Evolutionary conservation across 2,329 filamentous ascomycete species (phyloP), one percentile per base, ranked within the genome.

Genomic region (Calonectria naviculata): DNA sequence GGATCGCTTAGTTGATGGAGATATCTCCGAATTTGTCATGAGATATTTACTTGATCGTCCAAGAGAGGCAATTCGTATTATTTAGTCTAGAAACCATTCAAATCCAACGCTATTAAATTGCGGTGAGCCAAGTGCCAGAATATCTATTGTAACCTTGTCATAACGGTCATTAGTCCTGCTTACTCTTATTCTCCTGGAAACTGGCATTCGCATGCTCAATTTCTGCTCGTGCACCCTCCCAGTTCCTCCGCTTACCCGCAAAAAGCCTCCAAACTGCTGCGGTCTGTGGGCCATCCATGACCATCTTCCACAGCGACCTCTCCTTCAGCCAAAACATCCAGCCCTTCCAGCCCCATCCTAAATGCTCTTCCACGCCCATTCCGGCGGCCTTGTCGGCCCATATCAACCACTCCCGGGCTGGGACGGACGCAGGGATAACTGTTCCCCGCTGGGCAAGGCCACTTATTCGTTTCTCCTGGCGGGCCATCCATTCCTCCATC

Each of bases 311-410:
- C 46, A 86, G 75, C 62, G 74, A 74, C 17, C 80, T 80, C 58
- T 86, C 82, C 29, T 72, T 74, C 74, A 81, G 78, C 83, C 84
- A 85, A 65, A 86, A 84, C 68, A 74, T 65, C 84, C 84, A 85
- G 0, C 80, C 82, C 58, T 77, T 78, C 80, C 78, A 81, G 1
- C 81, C 82, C 80, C 82, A 85, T 8, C 83, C 83, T 42, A 86
- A 73, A 31, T 83, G 78, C 60, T 85, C 81, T 13, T 77, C 75
- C 58, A 85, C 79, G 5, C 84, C 82, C 24, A 83, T 85, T 0
- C 85, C 85, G 1, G 85, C 84, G 24, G 82, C 80, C 44, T 78
- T 75, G 46, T 78, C 77, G 6, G 77, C 77, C 77, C 77, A 78
- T 4, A 71, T 46, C 7, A 78, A 65, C 77, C 77, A 78, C 19